A percentile compares a stretch with the other conserved stretches of the same genome.
phyloP scores from a whole-genome alignment of 2,329 filamentous ascomycete species.

The Ophiostoma australiae region DNA sequence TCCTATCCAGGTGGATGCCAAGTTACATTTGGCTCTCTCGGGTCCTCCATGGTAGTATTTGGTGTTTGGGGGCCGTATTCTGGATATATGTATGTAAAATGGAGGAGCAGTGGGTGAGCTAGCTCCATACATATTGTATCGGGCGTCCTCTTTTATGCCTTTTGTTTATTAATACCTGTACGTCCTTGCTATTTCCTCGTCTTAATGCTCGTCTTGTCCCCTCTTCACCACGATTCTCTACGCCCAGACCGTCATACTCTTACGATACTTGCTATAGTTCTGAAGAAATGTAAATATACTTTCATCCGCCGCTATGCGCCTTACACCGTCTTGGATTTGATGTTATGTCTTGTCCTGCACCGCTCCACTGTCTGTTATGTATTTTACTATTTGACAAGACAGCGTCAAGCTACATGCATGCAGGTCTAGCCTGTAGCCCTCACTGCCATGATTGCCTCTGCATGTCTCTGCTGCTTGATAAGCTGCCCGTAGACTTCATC shows the following conservation, averaged over 20 bases:
- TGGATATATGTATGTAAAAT: not conserved
- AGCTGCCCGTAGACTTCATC: not conserved
- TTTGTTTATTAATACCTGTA: not conserved
- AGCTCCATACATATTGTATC: too few species aligned
- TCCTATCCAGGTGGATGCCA: not conserved
- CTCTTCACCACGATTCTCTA: not conserved
- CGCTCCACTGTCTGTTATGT: not conserved
- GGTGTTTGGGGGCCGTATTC: not conserved
- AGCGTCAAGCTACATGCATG: not conserved
- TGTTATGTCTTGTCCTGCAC: not conserved
- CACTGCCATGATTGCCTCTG: not conserved
- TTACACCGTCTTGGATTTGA: not conserved
- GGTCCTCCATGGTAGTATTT: not conserved
- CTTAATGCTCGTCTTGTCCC: not conserved
- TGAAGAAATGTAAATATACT: not conserved
- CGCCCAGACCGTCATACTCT: not conserved
- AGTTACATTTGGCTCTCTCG: constrained; percentile 4
- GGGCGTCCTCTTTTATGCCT: not conserved
- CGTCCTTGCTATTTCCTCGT: not conserved
- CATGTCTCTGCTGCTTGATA: not conserved
- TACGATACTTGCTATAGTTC: not conserved
- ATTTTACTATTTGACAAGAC: not conserved
- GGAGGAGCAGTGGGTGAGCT: too few species aligned
- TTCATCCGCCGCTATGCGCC: not conserved
- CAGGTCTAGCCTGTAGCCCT: not conserved